Evolutionary conservation across 1,139 yeast species (phyloP).

Genomic region (Suhomyces taliae): DNA sequence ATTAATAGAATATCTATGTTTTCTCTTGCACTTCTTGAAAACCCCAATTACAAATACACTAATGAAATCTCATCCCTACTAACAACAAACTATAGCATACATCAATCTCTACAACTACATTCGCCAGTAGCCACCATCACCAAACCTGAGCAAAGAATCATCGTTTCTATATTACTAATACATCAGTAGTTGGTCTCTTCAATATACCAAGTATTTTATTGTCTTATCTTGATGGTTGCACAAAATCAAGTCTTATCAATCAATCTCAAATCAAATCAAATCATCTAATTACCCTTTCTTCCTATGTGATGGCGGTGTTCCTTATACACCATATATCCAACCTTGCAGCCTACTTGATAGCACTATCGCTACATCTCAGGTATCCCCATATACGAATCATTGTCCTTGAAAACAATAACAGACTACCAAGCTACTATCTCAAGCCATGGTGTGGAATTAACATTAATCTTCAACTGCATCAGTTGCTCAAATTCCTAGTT

Average conservation of each 20-base stretch:
- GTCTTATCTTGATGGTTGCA: no score
- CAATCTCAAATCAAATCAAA: background rate
- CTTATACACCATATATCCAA: slow-evolving; percentile 17
- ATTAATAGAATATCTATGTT: no score
- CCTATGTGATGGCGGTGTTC: slow-evolving; percentile 8
- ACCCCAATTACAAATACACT: no score
- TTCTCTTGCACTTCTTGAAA: no score
- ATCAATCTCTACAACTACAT: no score
- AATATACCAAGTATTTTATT: no score
- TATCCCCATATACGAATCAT: slow-evolving; percentile 13
- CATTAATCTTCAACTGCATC: slow-evolving; percentile 2
- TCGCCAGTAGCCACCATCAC: no score
- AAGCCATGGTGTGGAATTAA: slow-evolving; percentile 30
- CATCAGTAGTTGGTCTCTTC: no score
- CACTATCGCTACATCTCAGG: slow-evolving; percentile 12
- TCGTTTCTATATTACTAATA: no score
- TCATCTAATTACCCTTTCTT: background rate
- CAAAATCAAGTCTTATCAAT: background rate
- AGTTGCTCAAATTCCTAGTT: background rate
- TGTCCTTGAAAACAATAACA: slow-evolving; percentile 11
- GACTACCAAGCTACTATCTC: slow-evolving; percentile 7
- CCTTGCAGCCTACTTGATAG: slow-evolving; percentile 20
- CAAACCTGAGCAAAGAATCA: no score
- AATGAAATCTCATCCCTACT: no score
- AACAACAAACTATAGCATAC: no score